Base-by-base conservation (phyloP, 805 yeast genomes). In the Kuraishia floccosa region DNA sequence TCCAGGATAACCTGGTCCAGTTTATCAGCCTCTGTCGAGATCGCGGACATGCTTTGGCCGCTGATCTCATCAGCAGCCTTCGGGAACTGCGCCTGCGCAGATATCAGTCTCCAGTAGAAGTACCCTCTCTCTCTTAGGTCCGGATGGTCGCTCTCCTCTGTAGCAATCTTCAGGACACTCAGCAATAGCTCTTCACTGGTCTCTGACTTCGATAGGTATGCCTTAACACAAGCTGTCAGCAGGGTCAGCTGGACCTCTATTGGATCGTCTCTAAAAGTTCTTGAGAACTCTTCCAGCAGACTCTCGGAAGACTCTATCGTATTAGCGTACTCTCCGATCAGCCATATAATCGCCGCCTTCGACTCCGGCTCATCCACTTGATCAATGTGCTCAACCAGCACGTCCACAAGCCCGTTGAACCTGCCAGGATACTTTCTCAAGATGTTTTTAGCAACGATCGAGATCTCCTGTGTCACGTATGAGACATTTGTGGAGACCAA, bases 101-200 rank as follows among this genome's bases (percentile, higher is more conserved):
- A 72, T 5, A 87, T 54, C 18, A 87, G 54, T 35, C 94, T 64
- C 91, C 94, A 80, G 55, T 89, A 87, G 55, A 84, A 74, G 45
- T 63, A 78, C 0, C 89, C 96, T 24, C 95, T 57, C 40, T 84
- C 93, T 37, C 96, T 65, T 8, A 86, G 53, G 53, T 89, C 97
- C 0, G 96, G 95, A 42, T 84, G 77, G 38, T 76, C 76, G 2
- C 65, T 58, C 9, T 75, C 80, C 40, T 84, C 91, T 0, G 93
- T 80, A 6, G 86, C 80, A 49, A 60, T 52, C 43, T 74, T 75
- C 33, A 86, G 54, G 0, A 79, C 58, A 21, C 63, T 60, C 23
- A 83, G 56, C 3, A 85, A 71, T 9, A 78, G 44, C 2, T 56
- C 45, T 41, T 79, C 80, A 2, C 77, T 75, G 19, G 54, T 43